A percentile compares a stretch with the other conserved stretches of the same genome.
These are phyloP conservation scores for Posidonia australis DNA, from an alignment of 106 monocot genomes.

Conservation along the genomic window DNA sequence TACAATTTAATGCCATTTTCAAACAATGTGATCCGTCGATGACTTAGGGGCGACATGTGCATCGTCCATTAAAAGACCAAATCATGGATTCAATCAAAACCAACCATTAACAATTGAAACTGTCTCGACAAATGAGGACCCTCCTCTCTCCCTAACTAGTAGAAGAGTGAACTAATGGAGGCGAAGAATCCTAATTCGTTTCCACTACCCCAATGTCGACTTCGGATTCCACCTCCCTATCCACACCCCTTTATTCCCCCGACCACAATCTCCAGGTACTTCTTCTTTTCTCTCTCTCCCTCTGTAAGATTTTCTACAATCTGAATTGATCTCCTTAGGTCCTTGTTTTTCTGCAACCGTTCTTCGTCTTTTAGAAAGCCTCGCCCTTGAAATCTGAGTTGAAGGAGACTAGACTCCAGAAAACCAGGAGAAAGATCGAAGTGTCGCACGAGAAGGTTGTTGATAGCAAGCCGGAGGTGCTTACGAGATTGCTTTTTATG, in stretches of 20 bases:
- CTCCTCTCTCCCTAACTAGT: too few species aligned
- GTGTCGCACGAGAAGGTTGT: constrained; percentile 9
- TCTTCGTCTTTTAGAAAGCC: constrained; percentile 53
- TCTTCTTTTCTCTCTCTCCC: not conserved
- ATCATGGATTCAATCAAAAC: too few species aligned
- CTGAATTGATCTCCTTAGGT: not conserved
- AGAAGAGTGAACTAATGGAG: too few species aligned
- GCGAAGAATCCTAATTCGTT: too few species aligned
- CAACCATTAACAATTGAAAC: not conserved
- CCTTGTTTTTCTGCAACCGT: constrained; percentile 26
- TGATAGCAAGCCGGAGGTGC: not conserved
- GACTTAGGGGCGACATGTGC: too few species aligned
- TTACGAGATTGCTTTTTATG: constrained; percentile 21
- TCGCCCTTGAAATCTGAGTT: constrained; percentile 11
- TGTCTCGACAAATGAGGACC: too few species aligned
- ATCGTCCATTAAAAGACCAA: too few species aligned
- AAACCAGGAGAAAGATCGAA: constrained; percentile 23
- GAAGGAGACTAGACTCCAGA: constrained; percentile 15
- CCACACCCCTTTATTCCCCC: too few species aligned
- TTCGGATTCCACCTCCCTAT: too few species aligned
- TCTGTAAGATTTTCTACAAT: not conserved
- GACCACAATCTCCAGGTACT: constrained; percentile 13
- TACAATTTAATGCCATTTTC: too few species aligned
- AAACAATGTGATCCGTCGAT: too few species aligned
- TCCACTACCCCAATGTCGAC: too few species aligned